Conservation (phyloP, 2,329 filamentous ascomycete species). For the Fusarium setosum region DNA sequence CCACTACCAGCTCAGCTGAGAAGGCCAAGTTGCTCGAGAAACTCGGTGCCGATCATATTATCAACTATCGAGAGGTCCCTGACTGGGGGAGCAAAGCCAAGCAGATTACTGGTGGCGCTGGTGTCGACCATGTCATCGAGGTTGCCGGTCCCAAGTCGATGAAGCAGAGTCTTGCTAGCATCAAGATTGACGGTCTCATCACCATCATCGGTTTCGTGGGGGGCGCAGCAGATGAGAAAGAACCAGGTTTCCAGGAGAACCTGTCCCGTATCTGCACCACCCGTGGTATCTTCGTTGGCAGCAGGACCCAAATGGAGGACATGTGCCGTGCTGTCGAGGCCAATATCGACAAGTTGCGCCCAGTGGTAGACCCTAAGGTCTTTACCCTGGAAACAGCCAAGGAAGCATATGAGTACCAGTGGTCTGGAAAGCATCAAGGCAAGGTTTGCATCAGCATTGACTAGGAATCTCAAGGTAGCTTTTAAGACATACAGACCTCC, state of each 20-base stretch:
- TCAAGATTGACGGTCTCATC: constrained; percentile 56
- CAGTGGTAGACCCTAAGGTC: constrained; percentile 55
- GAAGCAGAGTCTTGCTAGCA: constrained; percentile 51
- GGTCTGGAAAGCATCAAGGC: constrained; percentile 47
- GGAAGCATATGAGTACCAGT: constrained; percentile 54
- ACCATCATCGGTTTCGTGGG: constrained; percentile 47
- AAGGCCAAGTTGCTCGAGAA: constrained; percentile 51
- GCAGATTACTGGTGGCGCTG: constrained; percentile 48
- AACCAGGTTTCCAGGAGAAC: neutral
- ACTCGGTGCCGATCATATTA: constrained; percentile 55
- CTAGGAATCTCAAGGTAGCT: no score
- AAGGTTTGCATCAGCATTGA: constrained; percentile 48
- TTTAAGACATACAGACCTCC: no score
- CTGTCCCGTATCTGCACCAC: constrained; percentile 48
- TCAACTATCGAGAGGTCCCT: constrained; percentile 55
- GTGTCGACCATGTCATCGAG: constrained; percentile 58
- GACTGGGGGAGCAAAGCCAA: constrained; percentile 55
- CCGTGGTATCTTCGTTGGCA: constrained; percentile 58
- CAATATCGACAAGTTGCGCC: constrained; percentile 47
- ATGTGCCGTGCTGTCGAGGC: constrained; percentile 61
- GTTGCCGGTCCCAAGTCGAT: constrained; percentile 54
- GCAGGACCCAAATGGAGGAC: constrained; percentile 58
- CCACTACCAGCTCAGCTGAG: constrained; percentile 52
- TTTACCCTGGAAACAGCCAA: constrained; percentile 56
- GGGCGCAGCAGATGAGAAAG: neutral